These are phyloP conservation scores for Cubamyces sp. DNA, from an alignment of 768 basidiomycete genomes.

Conservation along the genomic window DNA sequence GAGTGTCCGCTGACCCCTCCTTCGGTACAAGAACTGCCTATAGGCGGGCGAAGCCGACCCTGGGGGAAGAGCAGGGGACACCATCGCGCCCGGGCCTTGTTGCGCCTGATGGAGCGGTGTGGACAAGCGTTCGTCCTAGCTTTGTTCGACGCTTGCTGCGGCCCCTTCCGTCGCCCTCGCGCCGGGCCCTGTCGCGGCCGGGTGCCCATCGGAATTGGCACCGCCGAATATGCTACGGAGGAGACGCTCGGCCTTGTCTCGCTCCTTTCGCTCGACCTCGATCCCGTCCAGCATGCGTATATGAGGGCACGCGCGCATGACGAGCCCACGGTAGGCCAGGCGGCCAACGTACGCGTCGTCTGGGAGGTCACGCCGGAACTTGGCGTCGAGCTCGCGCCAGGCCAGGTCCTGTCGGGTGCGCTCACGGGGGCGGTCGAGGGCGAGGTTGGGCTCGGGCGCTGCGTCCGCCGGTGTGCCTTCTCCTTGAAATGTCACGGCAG, in stretches of 20 bases:
- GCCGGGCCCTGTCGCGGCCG: neutral
- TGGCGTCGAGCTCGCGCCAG: constrained; percentile 82
- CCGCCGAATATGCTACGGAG: constrained; percentile 52
- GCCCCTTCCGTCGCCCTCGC: neutral
- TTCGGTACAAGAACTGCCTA: neutral
- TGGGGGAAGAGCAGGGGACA: neutral
- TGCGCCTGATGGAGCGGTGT: neutral
- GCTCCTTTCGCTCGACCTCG: constrained; percentile 80
- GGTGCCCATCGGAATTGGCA: neutral
- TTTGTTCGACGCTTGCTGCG: constrained; percentile 12
- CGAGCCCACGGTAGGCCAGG: constrained; percentile 85
- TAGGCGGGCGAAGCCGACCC: neutral
- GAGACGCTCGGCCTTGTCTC: constrained; percentile 76
- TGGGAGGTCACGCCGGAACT: constrained; percentile 89
- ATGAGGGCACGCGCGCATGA: constrained; percentile 74
- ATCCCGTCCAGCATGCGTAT: constrained; percentile 87
- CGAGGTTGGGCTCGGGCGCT: constrained; percentile 12
- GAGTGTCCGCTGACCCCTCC: neutral
- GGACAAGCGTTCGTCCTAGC: constrained; percentile 11
- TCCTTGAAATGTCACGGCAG: neutral
- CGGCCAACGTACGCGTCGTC: constrained; percentile 87
- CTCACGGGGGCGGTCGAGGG: constrained; percentile 20
- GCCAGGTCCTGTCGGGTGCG: constrained; percentile 19
- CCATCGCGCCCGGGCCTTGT: neutral
- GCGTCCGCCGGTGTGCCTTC: neutral